A percentile compares a stretch with the other conserved stretches of the same genome.
phyloP scores from a whole-genome alignment of 176 grass and related monocot genomes.

The Eragrostis nindensis region DNA sequence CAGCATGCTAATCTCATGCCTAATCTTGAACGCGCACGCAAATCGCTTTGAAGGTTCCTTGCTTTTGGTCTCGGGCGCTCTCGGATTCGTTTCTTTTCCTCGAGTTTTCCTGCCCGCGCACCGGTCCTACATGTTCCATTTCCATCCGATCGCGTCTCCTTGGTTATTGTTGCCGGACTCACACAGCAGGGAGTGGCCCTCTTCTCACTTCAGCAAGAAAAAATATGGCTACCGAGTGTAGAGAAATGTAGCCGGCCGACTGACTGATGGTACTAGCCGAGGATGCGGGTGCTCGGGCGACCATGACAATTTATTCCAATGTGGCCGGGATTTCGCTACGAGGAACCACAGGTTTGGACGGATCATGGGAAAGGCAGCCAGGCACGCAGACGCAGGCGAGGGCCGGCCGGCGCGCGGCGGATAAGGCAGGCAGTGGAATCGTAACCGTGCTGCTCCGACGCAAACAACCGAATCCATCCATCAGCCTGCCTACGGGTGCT shows the following conservation, averaged over 20 bases:
- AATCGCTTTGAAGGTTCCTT: neutral
- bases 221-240: neutral
- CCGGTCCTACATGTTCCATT: neutral
- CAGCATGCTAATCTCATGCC: conserved; percentile 34
- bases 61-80: neutral
- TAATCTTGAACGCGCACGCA: conserved; percentile 28
- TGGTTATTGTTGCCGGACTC: neutral
- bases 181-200: too few species aligned
- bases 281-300: too few species aligned
- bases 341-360: neutral
- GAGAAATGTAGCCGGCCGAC: conserved; percentile 22
- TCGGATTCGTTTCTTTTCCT: neutral
- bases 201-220: neutral
- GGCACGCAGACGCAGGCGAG: too few species aligned
- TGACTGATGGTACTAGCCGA: too few species aligned
- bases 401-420: neutral
- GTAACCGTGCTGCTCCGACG: neutral
- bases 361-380: conserved; percentile 7
- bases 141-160: neutral
- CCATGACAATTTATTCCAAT: conserved; percentile 3
- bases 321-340: conserved; percentile 40
- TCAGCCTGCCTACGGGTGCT: neutral
- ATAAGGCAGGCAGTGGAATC: neutral
- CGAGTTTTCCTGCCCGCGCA: neutral
- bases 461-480: conserved; percentile 31